These are phyloP conservation scores for Pilatotrama ljubarskyi DNA, from an alignment of 768 basidiomycete genomes.

Conservation along the genomic window DNA sequence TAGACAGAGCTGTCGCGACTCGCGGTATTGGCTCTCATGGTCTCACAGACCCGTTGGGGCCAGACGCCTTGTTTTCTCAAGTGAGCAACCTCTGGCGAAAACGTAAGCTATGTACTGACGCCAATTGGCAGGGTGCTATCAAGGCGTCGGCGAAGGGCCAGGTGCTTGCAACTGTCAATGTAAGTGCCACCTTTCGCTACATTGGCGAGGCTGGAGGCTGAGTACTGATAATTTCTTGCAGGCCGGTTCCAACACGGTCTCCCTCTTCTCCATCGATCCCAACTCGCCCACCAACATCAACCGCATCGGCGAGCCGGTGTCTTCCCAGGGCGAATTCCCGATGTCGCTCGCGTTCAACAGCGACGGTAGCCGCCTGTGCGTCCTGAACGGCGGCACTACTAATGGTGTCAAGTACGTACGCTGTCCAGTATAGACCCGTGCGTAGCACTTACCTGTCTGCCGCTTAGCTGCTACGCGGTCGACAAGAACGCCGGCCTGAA, in stretches of 20 bases:
- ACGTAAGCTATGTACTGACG: too few relatives aligned
- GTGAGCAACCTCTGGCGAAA: too few relatives aligned
- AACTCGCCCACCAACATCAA: constrained; percentile 41
- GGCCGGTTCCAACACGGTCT: constrained; percentile 49
- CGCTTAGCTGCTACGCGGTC: constrained; percentile 43
- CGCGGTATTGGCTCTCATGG: constrained; percentile 28
- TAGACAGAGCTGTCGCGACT: constrained; percentile 19
- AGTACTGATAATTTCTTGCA: constrained; percentile 17
- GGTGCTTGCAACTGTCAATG: constrained; percentile 28
- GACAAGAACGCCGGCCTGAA: constrained; percentile 43
- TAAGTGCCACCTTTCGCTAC: neutral
- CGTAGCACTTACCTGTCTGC: neutral
- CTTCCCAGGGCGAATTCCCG: constrained; percentile 52
- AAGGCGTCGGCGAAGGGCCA: constrained; percentile 23
- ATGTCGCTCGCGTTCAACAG: constrained; percentile 41
- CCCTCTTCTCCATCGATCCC: constrained; percentile 43
- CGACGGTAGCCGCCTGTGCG: constrained; percentile 35
- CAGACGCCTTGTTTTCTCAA: constrained; percentile 25
- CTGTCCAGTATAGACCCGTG: neutral
- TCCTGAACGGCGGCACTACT: constrained; percentile 37
- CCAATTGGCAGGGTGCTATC: constrained; percentile 15
- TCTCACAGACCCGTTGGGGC: constrained; percentile 9
- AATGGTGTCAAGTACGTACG: constrained; percentile 37
- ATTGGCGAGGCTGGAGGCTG: neutral
- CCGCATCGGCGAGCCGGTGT: constrained; percentile 45